Conservation (phyloP, 768 basidiomycete species). For the Psilocybe cubensis region DNA sequence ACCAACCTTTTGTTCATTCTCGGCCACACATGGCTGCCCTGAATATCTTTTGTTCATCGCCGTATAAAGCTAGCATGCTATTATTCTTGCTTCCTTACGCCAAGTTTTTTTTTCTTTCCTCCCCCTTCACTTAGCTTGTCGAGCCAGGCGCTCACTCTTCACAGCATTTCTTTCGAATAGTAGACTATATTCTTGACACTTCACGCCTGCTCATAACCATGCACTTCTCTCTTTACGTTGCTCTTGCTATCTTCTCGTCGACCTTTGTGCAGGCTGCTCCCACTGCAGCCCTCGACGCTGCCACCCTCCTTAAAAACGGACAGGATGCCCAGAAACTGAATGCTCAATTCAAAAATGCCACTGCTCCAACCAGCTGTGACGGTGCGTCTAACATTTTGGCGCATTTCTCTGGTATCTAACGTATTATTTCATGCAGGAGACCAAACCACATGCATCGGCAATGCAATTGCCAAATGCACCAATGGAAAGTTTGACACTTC, state of each 20-base stretch:
- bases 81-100: neutral
- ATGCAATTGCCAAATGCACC: conserved; percentile 42
- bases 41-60: neutral
- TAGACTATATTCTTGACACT: conserved; percentile 11
- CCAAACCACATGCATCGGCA: conserved; percentile 47
- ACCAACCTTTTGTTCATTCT: neutral
- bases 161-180: conserved; percentile 19
- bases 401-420: too few relatives aligned
- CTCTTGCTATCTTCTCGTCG: conserved; percentile 14
- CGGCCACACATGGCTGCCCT: neutral
- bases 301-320: conserved; percentile 51
- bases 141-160: conserved; percentile 39
- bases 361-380: conserved; percentile 45
- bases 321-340: conserved; percentile 56
- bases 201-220: conserved; percentile 7
- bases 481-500: conserved; percentile 43
- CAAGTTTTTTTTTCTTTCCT: conserved; percentile 2
- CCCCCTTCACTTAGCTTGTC: conserved; percentile 13
- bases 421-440: conserved; percentile 34
- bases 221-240: conserved; percentile 6
- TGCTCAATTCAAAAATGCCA: conserved; percentile 43
- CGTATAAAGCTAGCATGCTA: neutral
- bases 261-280: conserved; percentile 36
- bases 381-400: conserved; percentile 31
- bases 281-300: conserved; percentile 38